Base-by-base conservation (phyloP, 176 grass and related monocot genomes). In the Tillandsia leiboldiana region DNA sequence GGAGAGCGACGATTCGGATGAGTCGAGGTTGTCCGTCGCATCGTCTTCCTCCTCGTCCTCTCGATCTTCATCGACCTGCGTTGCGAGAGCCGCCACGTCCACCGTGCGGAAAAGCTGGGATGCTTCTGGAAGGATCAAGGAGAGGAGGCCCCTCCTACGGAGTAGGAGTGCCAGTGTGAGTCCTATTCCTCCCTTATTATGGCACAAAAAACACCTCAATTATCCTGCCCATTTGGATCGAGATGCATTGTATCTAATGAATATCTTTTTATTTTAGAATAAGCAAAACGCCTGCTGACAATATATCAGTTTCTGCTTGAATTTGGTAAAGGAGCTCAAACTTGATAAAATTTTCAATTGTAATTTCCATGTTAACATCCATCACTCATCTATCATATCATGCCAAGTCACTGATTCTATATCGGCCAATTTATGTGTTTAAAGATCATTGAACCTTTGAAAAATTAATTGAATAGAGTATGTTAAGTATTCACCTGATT, bases 21-120 rank as follows among this genome's bases (percentile, higher is more conserved):
- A 87, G 58, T 92, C 88, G 5, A 78, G 80, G 22, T 18, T 81
- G 12, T 85, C 83, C 3, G 85, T 78, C 17, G 62, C 53, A 18
- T 80, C 73, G 14, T 90, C 79, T 22, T 71, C 66, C 49, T 79
- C 77, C 61, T 67, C 77, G 4, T 75, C 71, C 23, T 73, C 81
- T 15, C 63, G 56, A 26, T 70, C 84, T 20, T 48, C 88, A n/a
- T 91, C 80, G 24, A 73, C 78, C 2, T 64, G 42, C 9, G 0
- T 59, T 20, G 14, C 2, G 65, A 66, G 65, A 10, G 11, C 73
- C 18, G 70, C 22, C 3, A 20, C 47, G 51, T 57, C 48, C 33
- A 24, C 66, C 12, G 49, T 53, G n/a, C 89, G 93, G 77, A 97
- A 77, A 53, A 82, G 78, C 48, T 92, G 93, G 93, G 86, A 97